Evolutionary conservation across 371 early-diverging fungal species (phyloP), one percentile per base, ranked within the genome.

Genomic region (Mucor mucedo): DNA sequence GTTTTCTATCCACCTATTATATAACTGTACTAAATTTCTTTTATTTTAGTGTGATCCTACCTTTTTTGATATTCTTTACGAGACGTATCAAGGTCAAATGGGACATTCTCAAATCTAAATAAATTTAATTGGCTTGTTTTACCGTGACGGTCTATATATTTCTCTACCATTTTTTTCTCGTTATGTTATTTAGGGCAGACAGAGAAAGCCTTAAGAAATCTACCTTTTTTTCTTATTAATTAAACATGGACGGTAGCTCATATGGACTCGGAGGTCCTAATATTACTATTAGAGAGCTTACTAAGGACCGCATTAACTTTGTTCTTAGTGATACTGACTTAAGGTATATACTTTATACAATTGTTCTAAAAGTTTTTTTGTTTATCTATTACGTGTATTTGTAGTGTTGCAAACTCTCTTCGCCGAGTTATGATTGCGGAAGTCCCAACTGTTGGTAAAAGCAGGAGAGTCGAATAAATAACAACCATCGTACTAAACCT

Each of bases 381-480:
- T 47, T 47, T 47, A 21, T 21, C 21, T 47, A 47, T 47, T 47
- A 47, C 47, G 47, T 47, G 47, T 47, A 44, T 44, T 11, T 59
- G 4, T 52, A 87, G 94, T 89, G 85, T 92, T 41, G 99, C 99
- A 40, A 99, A 99, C 82, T 89, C 99, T 7, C 79, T 99, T 35
- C 86, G 99, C 61, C 86, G 99, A 65, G 88, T 93, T 30, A 95
- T 99, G 89, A 91, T 98, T 61, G 92, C 98, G 11, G 99, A 99
- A 75, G 97, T 99, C 32, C 98, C 99, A 5, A 99, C 99, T 8
- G 91, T 99, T 70, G 89, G 88, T 89, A 78, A 54, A 44, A 21
- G 33, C 6, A 53, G 1, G 16, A 38, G 14, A 16, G 27, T 27
- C 7, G 1, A 28, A 29, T 8, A 38, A 45, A 14, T 4, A 16